Conservation (phyloP, 176 grass and related monocot species). For the Oryza meridionalis region DNA sequence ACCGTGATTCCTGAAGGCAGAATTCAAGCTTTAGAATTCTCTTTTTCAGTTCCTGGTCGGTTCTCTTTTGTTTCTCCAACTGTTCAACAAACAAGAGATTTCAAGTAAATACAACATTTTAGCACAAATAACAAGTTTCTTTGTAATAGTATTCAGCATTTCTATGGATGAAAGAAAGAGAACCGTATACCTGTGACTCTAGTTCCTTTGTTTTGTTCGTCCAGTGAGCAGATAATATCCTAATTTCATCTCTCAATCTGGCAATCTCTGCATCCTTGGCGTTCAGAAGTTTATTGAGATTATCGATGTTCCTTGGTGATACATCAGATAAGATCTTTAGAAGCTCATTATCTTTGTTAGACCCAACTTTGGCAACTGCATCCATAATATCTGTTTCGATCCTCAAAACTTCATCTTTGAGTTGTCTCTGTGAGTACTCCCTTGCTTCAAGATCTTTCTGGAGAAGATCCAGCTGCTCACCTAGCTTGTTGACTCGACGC, state of each 20-base stretch:
- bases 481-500: constrained; percentile 69
- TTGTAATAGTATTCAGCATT: constrained; percentile 1
- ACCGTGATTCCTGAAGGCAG: constrained; percentile 92
- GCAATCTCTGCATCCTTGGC: constrained; percentile 81
- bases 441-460: constrained; percentile 71
- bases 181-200: constrained; percentile 60
- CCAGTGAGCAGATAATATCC: constrained; percentile 83
- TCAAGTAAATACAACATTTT: constrained; percentile 1
- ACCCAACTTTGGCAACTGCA: constrained; percentile 64
- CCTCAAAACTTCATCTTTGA: constrained; percentile 69
- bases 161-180: constrained; percentile 21
- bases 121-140: not conserved
- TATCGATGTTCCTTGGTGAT: constrained; percentile 82
- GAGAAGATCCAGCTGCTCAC: constrained; percentile 70
- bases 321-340: constrained; percentile 74
- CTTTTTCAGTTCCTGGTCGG: constrained; percentile 89
- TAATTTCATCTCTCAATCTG: constrained; percentile 86
- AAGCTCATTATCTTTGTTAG: constrained; percentile 66
- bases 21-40: constrained; percentile 95
- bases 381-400: constrained; percentile 74
- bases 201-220: constrained; percentile 85
- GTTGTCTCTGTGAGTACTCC: constrained; percentile 76
- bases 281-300: constrained; percentile 71
- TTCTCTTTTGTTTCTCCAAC: constrained; percentile 82
- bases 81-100: constrained; percentile 37